A percentile compares a stretch with the other conserved stretches of the same genome.
Conservation (phyloP, 1,139 yeast species). For the Geotrichum phurueaensis region DNA sequence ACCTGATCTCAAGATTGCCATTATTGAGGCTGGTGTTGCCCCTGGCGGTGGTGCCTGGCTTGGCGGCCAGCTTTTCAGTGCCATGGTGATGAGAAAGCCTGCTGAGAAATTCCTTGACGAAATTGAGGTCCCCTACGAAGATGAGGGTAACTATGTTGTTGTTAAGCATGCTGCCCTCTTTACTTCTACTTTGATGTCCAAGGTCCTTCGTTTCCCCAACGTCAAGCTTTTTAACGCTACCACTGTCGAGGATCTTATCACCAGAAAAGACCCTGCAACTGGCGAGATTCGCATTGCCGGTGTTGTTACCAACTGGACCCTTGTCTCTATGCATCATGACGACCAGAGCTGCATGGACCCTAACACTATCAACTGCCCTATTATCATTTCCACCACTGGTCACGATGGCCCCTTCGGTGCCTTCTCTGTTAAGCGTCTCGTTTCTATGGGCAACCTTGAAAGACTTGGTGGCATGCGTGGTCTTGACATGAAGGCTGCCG, state of each 20-base stretch:
- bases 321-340: slow-evolving; percentile 70
- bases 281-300: slow-evolving; percentile 67
- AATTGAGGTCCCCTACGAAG: slow-evolving; percentile 61
- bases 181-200: slow-evolving; percentile 65
- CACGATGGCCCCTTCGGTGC: slow-evolving; percentile 86
- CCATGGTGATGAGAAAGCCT: slow-evolving; percentile 76
- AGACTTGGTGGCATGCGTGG: slow-evolving; percentile 71
- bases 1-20: slow-evolving; percentile 71
- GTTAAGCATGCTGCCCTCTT: slow-evolving; percentile 77
- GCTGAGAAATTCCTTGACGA: slow-evolving; percentile 64
- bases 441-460: slow-evolving; percentile 36
- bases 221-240: slow-evolving; percentile 76
- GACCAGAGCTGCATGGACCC: slow-evolving; percentile 83
- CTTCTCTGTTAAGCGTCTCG: slow-evolving; percentile 56
- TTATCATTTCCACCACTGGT: slow-evolving; percentile 68
- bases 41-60: slow-evolving; percentile 82
- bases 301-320: slow-evolving; percentile 79
- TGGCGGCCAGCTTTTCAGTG: slow-evolving; percentile 74
- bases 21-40: slow-evolving; percentile 66
- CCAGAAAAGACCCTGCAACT: slow-evolving; percentile 51
- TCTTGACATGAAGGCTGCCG: slow-evolving; percentile 72
- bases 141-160: slow-evolving; percentile 75
- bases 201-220: slow-evolving; percentile 65
- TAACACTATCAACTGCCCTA: slow-evolving; percentile 68
- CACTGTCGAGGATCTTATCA: slow-evolving; percentile 74